Evolutionary conservation across 129 eudicot genomes (phyloP).

Genomic region (Rutidosis leptorrhynchoides): DNA sequence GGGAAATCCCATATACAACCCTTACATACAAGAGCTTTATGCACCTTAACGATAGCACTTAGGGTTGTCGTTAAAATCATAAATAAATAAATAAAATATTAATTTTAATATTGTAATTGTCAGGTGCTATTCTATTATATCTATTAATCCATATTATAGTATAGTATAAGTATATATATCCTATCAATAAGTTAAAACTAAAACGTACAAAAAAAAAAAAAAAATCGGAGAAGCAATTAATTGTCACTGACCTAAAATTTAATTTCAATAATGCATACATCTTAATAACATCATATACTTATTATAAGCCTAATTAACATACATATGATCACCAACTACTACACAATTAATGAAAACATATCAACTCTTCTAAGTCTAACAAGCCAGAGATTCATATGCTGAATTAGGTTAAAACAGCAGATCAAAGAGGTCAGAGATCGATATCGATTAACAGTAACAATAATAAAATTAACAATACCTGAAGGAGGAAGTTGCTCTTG

Average conservation of each 20-base stretch:
- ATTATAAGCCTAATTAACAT: neutral
- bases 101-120: neutral
- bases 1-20: neutral
- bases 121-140: too few species aligned
- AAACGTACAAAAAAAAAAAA: neutral
- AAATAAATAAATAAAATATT: too few species aligned
- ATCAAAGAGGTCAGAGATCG: conserved; percentile 31
- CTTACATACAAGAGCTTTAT: too few species aligned
- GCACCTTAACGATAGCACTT: too few species aligned
- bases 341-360: neutral
- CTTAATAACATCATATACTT: neutral
- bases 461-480: conserved; percentile 10
- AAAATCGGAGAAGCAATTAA: conserved; percentile 14
- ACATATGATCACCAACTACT: conserved; percentile 4
- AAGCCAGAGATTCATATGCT: neutral
- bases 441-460: conserved; percentile 17
- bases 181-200: conserved; percentile 14
- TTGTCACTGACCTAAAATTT: conserved; percentile 12
- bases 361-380: neutral
- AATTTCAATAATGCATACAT: conserved; percentile 9
- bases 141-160: too few species aligned
- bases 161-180: too few species aligned
- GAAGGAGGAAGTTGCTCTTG: conserved; percentile 34
- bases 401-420: conserved; percentile 21
- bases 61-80: too few species aligned